Evolutionary conservation across 208 protist species (phyloP).

Genomic region (Leishmania guyanensis): DNA sequence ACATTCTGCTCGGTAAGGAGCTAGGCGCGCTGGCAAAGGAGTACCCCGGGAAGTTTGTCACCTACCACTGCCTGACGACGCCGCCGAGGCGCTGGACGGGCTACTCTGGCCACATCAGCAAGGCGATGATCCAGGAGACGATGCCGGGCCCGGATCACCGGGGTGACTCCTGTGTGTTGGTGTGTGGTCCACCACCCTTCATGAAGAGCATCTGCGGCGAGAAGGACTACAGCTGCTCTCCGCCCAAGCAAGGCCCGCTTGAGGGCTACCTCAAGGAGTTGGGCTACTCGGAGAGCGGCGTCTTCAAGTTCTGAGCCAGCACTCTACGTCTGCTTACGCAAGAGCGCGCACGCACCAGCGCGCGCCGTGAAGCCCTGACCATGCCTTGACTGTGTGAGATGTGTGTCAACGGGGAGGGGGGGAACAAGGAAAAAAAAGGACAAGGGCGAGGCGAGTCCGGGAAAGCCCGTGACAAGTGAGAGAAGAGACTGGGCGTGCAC

Average conservation of each 20-base stretch:
- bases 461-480: background rate
- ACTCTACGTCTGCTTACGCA: background rate
- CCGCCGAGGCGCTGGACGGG: conserved; percentile 55
- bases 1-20: conserved; percentile 80
- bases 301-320: conserved; percentile 76
- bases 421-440: background rate
- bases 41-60: conserved; percentile 58
- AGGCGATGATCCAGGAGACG: conserved; percentile 58
- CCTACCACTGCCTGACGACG: conserved; percentile 74
- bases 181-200: conserved; percentile 78
- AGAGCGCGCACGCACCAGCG: background rate
- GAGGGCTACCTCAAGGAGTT: conserved; percentile 72
- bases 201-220: conserved; percentile 76
- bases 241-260: conserved; percentile 67
- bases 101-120: conserved; percentile 63
- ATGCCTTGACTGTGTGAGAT: background rate
- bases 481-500: background rate
- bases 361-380: background rate
- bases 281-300: conserved; percentile 60
- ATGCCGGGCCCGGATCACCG: conserved; percentile 54
- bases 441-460: background rate
- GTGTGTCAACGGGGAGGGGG: background rate
- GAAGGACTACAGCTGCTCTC: conserved; percentile 62
- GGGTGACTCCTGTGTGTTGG: conserved; percentile 49
- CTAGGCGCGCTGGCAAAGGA: conserved; percentile 61